Base-by-base conservation (phyloP, 2,329 filamentous ascomycete species). In the Aureobasidium uvarum region DNA sequence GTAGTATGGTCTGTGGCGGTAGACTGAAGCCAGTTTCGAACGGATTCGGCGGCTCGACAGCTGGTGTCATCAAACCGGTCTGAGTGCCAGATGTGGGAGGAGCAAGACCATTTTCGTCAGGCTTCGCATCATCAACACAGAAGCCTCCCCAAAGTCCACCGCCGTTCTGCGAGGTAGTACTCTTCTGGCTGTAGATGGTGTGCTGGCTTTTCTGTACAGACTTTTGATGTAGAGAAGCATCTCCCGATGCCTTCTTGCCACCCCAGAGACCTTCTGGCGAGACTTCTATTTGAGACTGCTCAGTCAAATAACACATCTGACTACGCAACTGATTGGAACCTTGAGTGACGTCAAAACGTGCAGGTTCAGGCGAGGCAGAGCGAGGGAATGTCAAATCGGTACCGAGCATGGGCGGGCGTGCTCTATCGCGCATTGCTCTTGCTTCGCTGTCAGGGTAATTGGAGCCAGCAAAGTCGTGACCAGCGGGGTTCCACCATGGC, bases 401-500 rank as follows among this genome's bases (percentile, higher is more conserved):
- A 65, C 94, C 94, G 13, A 96, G 85, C 92, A 98, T 96, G 11
- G 94, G 94, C 46, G 94, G 94, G 48, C 83, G 84, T 31, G 83
- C 83, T 50, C 81, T 80, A 67, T 86, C 87, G 25, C 82, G 82
- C 79, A 86, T 84, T 31, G 81, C 80, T 67, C 82, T 78, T 45
- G 85, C 69, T 66, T 81, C 80, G 23, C 69, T 71, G 64, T 81
- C 77, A 46, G 72, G 75, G 59, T 77, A 70, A 14, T 52, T 56
- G n/a, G 60, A 63, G 7, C n/a, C 48, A 28, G 63, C 64, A 39
- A 66, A 65, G 45, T 68, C 70, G 11, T 65, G 69, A 31, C 72
- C 72, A 18, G 71, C 74, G 11, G 76, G 74, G 56, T 77, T 78
- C 66, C 77, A 78, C 74, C 79, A 81, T 14, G 74, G 73, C 5